Evolutionary conservation across 2,329 filamentous ascomycete genomes (phyloP), one percentile per base, ranked within the genome.

Genomic region (Penicillium psychrosexuale): DNA sequence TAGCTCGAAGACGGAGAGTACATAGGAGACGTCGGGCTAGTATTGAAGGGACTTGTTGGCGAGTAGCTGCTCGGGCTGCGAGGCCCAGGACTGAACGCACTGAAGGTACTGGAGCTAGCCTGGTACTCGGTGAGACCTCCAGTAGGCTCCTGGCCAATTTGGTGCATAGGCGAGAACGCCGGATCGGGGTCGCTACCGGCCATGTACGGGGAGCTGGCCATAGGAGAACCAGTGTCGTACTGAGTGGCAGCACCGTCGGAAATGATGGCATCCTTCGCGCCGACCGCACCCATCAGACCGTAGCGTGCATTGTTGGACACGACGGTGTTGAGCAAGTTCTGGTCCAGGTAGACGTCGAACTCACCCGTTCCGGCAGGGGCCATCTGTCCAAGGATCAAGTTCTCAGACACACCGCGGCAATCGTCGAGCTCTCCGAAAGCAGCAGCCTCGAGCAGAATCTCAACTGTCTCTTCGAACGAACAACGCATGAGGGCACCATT

Each of bases 401-500:
- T 99, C 78, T 99, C 94, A 15, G 94, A 97, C 47, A 99, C 93
- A 81, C 94, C 94, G 57, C 91, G 89, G 78, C 95, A 99, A 75
- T 99, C 94, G 70, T 99, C 94, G 31, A 99, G 82, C 75, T 99
- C 94, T 71, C 94, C 94, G 47, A 90, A 90, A 15, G 91, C 91
- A 24, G 94, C 94, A 58, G 94, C 95, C 71, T 99, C 94, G 19
- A 99, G 85, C 50, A 99, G 80, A 80, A 99, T 99, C 72, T 99
- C 95, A 38, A 99, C 94, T 0, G 94, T 99, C 75, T 99, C 95
- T 77, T 99, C 94, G 77, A 99, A 99, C 2, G 94, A 99, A 81
- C 95, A 99, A 74, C 94, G 89, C 94, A 99, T 99, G 67, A 99
- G 82, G 9, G 94, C 95, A 80, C 94, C 94, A 59, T 95, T 99